A percentile compares a stretch with the other conserved stretches of the same genome.
Conservation (phyloP, 2,329 filamentous ascomycete species). For the Sporothrix phasma region DNA sequence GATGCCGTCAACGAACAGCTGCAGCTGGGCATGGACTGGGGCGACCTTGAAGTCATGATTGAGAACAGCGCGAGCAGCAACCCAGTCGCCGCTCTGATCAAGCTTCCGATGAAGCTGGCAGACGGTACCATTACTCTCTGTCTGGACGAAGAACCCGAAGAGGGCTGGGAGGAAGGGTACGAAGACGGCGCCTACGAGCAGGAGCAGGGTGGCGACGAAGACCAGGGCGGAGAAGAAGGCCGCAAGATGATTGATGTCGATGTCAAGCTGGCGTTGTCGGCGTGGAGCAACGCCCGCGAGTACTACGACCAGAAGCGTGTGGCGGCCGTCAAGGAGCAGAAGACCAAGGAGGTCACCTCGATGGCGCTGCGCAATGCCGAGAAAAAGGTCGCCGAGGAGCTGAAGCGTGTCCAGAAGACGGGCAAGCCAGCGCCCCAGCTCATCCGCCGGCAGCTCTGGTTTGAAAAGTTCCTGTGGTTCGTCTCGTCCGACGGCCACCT, state of each 20-base stretch:
- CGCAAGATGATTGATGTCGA: conserved; percentile 56
- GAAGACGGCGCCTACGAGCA: conserved; percentile 43
- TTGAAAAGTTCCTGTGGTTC: conserved; percentile 95
- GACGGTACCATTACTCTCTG: conserved; percentile 79
- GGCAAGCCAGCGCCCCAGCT: conserved; percentile 82
- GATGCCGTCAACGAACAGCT: conserved; percentile 89
- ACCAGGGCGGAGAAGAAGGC: conserved; percentile 25
- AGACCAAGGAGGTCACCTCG: conserved; percentile 70
- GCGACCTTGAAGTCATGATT: conserved; percentile 77
- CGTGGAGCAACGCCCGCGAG: conserved; percentile 80
- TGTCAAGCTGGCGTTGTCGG: conserved; percentile 70
- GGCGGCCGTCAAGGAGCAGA: conserved; percentile 78
- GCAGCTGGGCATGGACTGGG: conserved; percentile 94
- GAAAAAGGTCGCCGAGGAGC: conserved; percentile 73
- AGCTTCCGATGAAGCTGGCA: conserved; percentile 76
- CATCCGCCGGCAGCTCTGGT: conserved; percentile 80
- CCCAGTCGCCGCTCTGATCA: conserved; percentile 77
- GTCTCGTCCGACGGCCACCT: conserved; percentile 92
- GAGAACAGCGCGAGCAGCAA: conserved; percentile 80
- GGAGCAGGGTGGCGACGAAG: conserved; percentile 38
- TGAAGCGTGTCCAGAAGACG: conserved; percentile 81
- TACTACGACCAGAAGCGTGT: conserved; percentile 86
- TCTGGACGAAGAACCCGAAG: conserved; percentile 58
- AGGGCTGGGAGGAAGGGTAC: conserved; percentile 39
- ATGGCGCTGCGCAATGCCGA: conserved; percentile 83